Evolutionary conservation across 176 grass and related monocot species (phyloP).

Genomic region (Ananas comosus): DNA sequence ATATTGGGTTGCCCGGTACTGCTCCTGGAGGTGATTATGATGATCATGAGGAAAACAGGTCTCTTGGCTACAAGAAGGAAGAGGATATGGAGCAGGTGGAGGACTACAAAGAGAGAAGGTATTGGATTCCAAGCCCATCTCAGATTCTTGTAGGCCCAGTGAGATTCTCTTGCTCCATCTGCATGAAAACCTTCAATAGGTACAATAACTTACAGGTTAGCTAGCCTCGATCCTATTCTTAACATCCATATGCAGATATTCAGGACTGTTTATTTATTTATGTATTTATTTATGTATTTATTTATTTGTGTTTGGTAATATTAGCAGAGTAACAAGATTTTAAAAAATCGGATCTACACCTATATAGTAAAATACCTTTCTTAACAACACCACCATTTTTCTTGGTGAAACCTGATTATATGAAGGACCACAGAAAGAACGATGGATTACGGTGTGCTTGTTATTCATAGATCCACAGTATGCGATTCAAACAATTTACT

Average conservation of each 20-base stretch:
- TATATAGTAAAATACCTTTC: no score
- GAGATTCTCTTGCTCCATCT: constrained; percentile 79
- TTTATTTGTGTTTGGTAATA: not conserved
- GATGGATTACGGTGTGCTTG: no score
- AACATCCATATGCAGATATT: not conserved
- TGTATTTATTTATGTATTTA: not conserved
- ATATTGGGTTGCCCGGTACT: constrained; percentile 43
- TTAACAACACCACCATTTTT: no score
- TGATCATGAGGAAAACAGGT: not conserved
- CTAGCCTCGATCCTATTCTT: not conserved
- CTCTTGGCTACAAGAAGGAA: constrained; percentile 11
- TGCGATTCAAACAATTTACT: no score
- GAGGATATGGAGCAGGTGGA: constrained; percentile 21
- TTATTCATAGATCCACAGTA: no score
- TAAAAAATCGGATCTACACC: no score
- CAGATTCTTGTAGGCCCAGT: constrained; percentile 85
- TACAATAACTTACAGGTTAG: constrained; percentile 97
- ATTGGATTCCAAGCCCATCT: constrained; percentile 75
- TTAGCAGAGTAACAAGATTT: not conserved
- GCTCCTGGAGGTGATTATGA: constrained; percentile 23
- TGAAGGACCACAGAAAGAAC: no score
- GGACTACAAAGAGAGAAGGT: constrained; percentile 23
- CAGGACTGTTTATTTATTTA: not conserved
- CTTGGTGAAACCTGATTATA: no score
- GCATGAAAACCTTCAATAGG: constrained; percentile 85